phyloP scores from a whole-genome alignment of 352 stramenopile genomes.

The Halophytophthora polymorphica region DNA sequence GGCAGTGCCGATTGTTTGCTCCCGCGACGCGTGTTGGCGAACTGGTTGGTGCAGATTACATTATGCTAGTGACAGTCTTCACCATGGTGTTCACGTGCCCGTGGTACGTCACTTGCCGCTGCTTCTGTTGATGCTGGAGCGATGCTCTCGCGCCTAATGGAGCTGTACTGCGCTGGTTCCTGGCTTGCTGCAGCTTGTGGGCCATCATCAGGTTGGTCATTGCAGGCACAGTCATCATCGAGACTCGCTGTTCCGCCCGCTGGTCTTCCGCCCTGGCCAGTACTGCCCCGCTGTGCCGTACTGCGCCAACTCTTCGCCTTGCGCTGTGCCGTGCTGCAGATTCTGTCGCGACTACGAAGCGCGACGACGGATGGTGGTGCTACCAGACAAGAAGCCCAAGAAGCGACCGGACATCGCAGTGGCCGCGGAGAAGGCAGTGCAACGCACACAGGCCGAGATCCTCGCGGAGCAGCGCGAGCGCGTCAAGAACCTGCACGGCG shows the following conservation, averaged over 20 bases:
- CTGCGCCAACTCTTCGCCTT: background rate
- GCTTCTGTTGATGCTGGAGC: background rate
- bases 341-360: constrained; percentile 56
- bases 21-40: background rate
- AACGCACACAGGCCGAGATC: constrained; percentile 79
- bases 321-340: constrained; percentile 7
- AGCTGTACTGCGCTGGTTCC: background rate
- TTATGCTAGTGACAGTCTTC: constrained; percentile 76
- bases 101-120: constrained; percentile 31
- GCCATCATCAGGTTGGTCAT: constrained; percentile 61
- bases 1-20: too few species aligned
- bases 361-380: constrained; percentile 50
- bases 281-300: background rate
- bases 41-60: constrained; percentile 42
- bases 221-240: background rate
- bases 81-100: constrained; percentile 83
- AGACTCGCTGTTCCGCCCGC: background rate
- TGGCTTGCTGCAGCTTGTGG: constrained; percentile 44
- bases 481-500: constrained; percentile 57
- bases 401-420: constrained; percentile 76
- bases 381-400: constrained; percentile 67
- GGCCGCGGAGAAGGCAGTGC: constrained; percentile 47
- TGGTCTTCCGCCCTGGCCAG: background rate
- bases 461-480: constrained; percentile 68
- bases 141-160: background rate